These are phyloP conservation scores for Spathaspora girioi DNA, from an alignment of 805 yeast genomes.

Conservation along the genomic window DNA sequence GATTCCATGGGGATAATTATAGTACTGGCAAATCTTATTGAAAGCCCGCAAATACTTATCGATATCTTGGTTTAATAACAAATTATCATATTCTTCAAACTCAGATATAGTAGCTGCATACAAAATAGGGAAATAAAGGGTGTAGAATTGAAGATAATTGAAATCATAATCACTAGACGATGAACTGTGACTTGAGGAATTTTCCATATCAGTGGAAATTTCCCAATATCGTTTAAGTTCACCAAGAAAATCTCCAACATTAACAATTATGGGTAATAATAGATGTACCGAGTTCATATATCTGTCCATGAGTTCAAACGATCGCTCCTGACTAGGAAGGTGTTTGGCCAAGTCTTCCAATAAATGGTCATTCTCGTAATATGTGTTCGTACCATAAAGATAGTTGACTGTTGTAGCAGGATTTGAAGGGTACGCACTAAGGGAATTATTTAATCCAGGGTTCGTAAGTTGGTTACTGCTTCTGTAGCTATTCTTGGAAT, in stretches of 20 bases:
- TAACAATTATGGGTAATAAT: slow-evolving; percentile 49
- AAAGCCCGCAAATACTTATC: slow-evolving; percentile 47
- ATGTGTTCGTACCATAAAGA: slow-evolving; percentile 37
- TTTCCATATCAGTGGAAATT: slow-evolving; percentile 4
- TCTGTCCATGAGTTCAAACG: slow-evolving; percentile 45
- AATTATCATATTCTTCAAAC: slow-evolving; percentile 53
- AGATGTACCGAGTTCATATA: slow-evolving; percentile 53
- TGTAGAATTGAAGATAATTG: slow-evolving; percentile 42
- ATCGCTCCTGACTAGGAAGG: slow-evolving; percentile 44
- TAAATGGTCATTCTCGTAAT: slow-evolving; percentile 32
- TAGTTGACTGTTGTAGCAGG: slow-evolving; percentile 20
- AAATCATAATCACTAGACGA: slow-evolving; percentile 17
- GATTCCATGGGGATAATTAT: slow-evolving; percentile 47
- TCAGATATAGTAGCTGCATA: slow-evolving; percentile 59
- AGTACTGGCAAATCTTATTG: slow-evolving; percentile 47
- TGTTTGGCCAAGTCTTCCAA: slow-evolving; percentile 37
- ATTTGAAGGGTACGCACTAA: slow-evolving; percentile 28
- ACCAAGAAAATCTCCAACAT: slow-evolving; percentile 38
- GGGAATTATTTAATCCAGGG: slow-evolving; percentile 22
- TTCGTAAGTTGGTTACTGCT: slow-evolving; percentile 11
- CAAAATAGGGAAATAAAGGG: slow-evolving; percentile 48
- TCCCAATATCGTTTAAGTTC: slow-evolving; percentile 52
- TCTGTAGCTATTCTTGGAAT: neutral
- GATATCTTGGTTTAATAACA: slow-evolving; percentile 44
- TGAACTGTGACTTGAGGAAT: neutral